A percentile compares a stretch with the other conserved stretches of the same genome.
phyloP scores from a whole-genome alignment of 1,284 basidiomycete genomes.

The Pascua guehoae region DNA sequence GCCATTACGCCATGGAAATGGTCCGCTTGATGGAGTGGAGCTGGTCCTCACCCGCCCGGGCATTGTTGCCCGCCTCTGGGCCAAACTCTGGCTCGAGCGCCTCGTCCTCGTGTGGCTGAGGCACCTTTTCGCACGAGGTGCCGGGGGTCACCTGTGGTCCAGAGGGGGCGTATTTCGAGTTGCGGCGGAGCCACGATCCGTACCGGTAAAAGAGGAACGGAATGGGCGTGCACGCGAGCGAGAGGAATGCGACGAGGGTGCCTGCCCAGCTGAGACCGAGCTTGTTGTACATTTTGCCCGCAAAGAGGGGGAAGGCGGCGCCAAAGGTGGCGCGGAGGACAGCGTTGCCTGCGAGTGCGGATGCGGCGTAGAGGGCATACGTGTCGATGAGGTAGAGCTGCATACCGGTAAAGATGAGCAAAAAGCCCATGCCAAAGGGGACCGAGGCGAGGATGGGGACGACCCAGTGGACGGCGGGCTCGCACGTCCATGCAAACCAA shows the following conservation, averaged over 20 bases:
- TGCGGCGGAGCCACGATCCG: constrained; percentile 41
- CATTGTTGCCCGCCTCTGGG: constrained; percentile 29
- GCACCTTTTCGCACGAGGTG: background rate
- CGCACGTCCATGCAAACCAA: constrained; percentile 59
- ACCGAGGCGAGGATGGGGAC: constrained; percentile 61
- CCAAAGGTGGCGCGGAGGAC: constrained; percentile 64
- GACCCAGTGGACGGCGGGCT: constrained; percentile 59
- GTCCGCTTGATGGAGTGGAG: background rate
- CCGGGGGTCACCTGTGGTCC: too few species aligned
- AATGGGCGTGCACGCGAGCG: constrained; percentile 58
- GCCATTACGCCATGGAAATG: background rate
- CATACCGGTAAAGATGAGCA: constrained; percentile 57
- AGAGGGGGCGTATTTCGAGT: constrained; percentile 19
- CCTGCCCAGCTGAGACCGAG: constrained; percentile 46
- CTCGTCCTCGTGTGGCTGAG: constrained; percentile 17
- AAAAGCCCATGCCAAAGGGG: constrained; percentile 61
- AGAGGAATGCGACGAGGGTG: constrained; percentile 58
- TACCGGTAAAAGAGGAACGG: constrained; percentile 54
- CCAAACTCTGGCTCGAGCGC: constrained; percentile 37
- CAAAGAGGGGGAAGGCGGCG: constrained; percentile 41
- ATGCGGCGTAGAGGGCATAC: constrained; percentile 59
- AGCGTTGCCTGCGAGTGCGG: constrained; percentile 65
- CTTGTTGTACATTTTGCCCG: constrained; percentile 38
- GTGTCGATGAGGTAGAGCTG: constrained; percentile 61
- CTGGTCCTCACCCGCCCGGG: background rate